phyloP scores from a whole-genome alignment of 148 eudicot genomes.

The Camellia sinensis region DNA sequence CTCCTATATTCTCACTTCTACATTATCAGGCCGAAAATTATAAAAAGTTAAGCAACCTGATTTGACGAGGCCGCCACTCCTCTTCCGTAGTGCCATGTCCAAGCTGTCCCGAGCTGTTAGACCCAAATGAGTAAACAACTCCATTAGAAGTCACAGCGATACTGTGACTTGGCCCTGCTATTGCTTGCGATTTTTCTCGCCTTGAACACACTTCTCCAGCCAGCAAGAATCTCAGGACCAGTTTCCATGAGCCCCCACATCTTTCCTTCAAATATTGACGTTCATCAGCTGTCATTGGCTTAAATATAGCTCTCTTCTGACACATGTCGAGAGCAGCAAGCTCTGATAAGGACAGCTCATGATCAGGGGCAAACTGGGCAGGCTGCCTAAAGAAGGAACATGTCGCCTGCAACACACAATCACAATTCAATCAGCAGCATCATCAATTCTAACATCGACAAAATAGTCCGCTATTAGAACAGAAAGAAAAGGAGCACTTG shows the following conservation, averaged over 20 bases:
- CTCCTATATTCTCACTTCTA: background rate
- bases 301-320: slow-evolving; percentile 75
- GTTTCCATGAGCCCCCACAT: slow-evolving; percentile 96
- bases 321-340: slow-evolving; percentile 94
- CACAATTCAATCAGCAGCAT: slow-evolving; percentile 68
- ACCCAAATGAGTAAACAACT: slow-evolving; percentile 80
- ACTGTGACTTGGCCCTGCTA: slow-evolving; percentile 94
- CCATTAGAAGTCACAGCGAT: slow-evolving; percentile 78
- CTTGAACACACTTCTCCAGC: slow-evolving; percentile 82
- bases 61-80: slow-evolving; percentile 70
- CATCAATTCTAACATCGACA: slow-evolving; percentile 52
- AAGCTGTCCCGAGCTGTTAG: slow-evolving; percentile 86
- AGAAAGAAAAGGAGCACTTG: slow-evolving; percentile 40
- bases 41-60: slow-evolving; percentile 48
- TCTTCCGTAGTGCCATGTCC: slow-evolving; percentile 79
- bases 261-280: slow-evolving; percentile 49
- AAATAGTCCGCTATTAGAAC: background rate
- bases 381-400: slow-evolving; percentile 89
- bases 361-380: slow-evolving; percentile 75
- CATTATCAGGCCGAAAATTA: background rate
- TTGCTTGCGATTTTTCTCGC: slow-evolving; percentile 84
- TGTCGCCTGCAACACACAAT: slow-evolving; percentile 65
- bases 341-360: slow-evolving; percentile 76
- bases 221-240: slow-evolving; percentile 76
- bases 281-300: slow-evolving; percentile 61